These are phyloP conservation scores for Fraxinus excelsior DNA, from an alignment of 257 asterid species.

Conservation along the genomic window DNA sequence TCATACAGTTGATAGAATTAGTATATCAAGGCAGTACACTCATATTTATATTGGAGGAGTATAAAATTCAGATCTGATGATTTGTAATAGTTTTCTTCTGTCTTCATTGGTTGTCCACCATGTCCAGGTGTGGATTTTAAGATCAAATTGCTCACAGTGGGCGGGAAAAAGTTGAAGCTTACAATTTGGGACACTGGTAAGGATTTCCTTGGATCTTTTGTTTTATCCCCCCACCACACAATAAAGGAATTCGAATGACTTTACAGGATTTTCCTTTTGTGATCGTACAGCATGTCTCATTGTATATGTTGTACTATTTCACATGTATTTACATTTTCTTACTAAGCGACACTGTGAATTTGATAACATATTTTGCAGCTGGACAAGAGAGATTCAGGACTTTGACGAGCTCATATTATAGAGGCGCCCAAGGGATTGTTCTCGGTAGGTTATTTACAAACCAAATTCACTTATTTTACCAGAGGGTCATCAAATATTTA, in stretches of 20 bases:
- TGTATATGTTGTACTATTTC: conserved; percentile 1
- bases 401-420: conserved; percentile 51
- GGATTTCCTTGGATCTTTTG: not conserved
- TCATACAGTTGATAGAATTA: not conserved
- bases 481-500: not conserved
- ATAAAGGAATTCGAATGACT: not conserved
- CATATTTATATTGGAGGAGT: not conserved
- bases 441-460: conserved; percentile 31
- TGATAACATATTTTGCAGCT: conserved; percentile 51
- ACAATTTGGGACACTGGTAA: conserved; percentile 95
- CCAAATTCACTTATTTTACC: conserved; percentile 8
- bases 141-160: conserved; percentile 79
- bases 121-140: conserved; percentile 84
- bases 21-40: not conserved
- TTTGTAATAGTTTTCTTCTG: not conserved
- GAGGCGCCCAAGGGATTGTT: conserved; percentile 59
- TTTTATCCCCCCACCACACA: not conserved
- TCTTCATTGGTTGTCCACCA: not conserved
- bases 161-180: conserved; percentile 81
- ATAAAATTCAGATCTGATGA: not conserved
- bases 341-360: not conserved
- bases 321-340: conserved; percentile 9
- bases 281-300: not conserved
- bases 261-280: conserved; percentile 10
- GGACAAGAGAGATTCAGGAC: conserved; percentile 95